Percentiles rank a stretch among this genome's conserved stretches.
Conservation (phyloP, 2,329 filamentous ascomycete species). For the Amauroascus niger region DNA sequence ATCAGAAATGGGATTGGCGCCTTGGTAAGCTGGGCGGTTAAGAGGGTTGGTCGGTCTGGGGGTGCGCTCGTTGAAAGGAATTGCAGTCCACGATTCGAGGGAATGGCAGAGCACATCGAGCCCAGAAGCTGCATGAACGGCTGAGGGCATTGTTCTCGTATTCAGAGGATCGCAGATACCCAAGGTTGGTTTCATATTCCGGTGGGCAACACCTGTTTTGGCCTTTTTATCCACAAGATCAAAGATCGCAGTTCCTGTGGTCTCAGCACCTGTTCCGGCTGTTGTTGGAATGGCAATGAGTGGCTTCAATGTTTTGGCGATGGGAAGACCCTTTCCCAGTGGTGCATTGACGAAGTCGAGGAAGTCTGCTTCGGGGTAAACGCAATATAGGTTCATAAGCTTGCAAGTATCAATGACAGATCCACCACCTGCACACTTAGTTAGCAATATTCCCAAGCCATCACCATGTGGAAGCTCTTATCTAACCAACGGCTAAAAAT, state of each 20-base stretch:
- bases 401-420: slow-evolving; percentile 98
- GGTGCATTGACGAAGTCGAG: slow-evolving; percentile 97
- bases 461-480: background rate
- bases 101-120: slow-evolving; percentile 92
- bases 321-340: slow-evolving; percentile 70
- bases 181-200: slow-evolving; percentile 88
- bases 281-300: slow-evolving; percentile 78
- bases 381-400: slow-evolving; percentile 92
- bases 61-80: slow-evolving; percentile 77
- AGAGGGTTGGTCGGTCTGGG: slow-evolving; percentile 85
- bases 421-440: slow-evolving; percentile 48
- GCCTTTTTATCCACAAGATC: slow-evolving; percentile 81
- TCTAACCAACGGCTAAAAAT: slow-evolving; percentile 73
- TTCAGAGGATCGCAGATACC: slow-evolving; percentile 82
- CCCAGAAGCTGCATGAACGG: slow-evolving; percentile 83
- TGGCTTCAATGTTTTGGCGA: slow-evolving; percentile 60
- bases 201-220: slow-evolving; percentile 92
- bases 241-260: slow-evolving; percentile 96
- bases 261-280: slow-evolving; percentile 82
- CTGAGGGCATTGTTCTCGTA: slow-evolving; percentile 88
- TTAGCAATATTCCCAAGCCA: slow-evolving; percentile 9
- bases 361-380: slow-evolving; percentile 85
- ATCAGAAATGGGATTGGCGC: slow-evolving; percentile 93
- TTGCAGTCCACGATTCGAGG: slow-evolving; percentile 94
- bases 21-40: slow-evolving; percentile 85